Evolutionary conservation across 2,329 filamentous ascomycete genomes (phyloP).

Genomic region (Trichoderma sp.): DNA sequence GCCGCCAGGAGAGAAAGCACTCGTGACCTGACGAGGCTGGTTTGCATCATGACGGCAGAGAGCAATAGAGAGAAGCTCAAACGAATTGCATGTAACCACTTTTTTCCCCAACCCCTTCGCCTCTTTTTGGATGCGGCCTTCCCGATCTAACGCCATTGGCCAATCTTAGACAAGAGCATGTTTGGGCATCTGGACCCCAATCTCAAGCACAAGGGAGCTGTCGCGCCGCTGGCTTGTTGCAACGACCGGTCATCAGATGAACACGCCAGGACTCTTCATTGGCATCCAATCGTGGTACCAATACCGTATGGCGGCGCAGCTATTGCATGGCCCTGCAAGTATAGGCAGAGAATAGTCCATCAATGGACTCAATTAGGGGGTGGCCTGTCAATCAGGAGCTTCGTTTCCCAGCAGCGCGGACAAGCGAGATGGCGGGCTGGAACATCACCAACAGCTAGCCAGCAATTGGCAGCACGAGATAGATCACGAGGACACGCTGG

Average conservation of each 20-base stretch:
- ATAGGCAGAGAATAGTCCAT: neutral
- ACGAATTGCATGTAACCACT: neutral
- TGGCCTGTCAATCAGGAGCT: constrained; percentile 25
- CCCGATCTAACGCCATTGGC: constrained; percentile 16
- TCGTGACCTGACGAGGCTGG: constrained; percentile 19
- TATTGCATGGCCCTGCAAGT: neutral
- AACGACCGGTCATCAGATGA: constrained; percentile 21
- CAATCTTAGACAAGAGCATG: constrained; percentile 2
- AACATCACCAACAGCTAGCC: neutral
- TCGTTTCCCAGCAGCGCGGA: constrained; percentile 18
- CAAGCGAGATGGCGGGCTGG: constrained; percentile 21
- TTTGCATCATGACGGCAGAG: neutral
- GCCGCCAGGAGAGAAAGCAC: neutral
- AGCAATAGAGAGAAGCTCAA: neutral
- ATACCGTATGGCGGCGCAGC: neutral
- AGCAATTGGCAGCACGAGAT: neutral
- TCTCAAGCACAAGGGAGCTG: constrained; percentile 4
- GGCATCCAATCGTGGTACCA: neutral
- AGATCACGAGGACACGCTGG: constrained; percentile 26
- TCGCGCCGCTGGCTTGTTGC: constrained; percentile 21
- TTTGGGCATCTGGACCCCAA: constrained; percentile 7
- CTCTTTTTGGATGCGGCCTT: neutral
- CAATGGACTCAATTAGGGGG: constrained; percentile 7
- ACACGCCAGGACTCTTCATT: constrained; percentile 5
- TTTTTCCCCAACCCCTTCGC: neutral